These are phyloP conservation scores for Monosporascus sp. DNA, from an alignment of 2,329 filamentous ascomycete genomes.

Conservation along the genomic window DNA sequence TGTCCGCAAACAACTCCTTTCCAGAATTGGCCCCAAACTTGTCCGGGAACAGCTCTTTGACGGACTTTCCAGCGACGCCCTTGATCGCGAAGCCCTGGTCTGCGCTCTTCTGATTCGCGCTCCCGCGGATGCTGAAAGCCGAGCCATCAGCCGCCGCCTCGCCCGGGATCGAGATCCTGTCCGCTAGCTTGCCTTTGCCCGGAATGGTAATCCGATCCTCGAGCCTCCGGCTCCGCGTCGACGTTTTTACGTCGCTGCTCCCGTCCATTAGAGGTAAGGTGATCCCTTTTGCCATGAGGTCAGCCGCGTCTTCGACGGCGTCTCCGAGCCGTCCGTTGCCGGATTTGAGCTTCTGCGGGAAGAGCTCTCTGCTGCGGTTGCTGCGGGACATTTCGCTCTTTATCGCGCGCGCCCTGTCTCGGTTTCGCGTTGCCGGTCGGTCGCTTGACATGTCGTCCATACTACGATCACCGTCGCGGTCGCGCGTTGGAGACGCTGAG, in stretches of 20 bases:
- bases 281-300: slow-evolving; percentile 45
- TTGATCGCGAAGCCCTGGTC: slow-evolving; percentile 60
- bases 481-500: slow-evolving; percentile 47
- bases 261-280: slow-evolving; percentile 45
- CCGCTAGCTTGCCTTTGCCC: slow-evolving; percentile 26
- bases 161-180: slow-evolving; percentile 28
- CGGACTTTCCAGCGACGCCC: slow-evolving; percentile 49
- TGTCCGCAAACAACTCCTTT: slow-evolving; percentile 66
- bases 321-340: slow-evolving; percentile 46
- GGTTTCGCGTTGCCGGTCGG: slow-evolving; percentile 31
- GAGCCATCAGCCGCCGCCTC: slow-evolving; percentile 16
- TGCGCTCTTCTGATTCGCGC: slow-evolving; percentile 41
- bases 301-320: slow-evolving; percentile 47
- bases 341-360: slow-evolving; percentile 41
- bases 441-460: slow-evolving; percentile 29
- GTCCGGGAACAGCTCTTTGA: slow-evolving; percentile 65
- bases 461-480: slow-evolving; percentile 36
- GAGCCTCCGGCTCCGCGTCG: slow-evolving; percentile 13
- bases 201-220: slow-evolving; percentile 25
- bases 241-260: slow-evolving; percentile 21
- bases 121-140: slow-evolving; percentile 56
- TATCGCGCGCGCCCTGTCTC: slow-evolving; percentile 39
- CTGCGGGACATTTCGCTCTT: slow-evolving; percentile 35
- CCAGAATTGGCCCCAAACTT: slow-evolving; percentile 56
- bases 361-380: slow-evolving; percentile 52